These are phyloP conservation scores for Solanum aculeatissimum DNA, from an alignment of 305 asterid species.

Conservation along the genomic window DNA sequence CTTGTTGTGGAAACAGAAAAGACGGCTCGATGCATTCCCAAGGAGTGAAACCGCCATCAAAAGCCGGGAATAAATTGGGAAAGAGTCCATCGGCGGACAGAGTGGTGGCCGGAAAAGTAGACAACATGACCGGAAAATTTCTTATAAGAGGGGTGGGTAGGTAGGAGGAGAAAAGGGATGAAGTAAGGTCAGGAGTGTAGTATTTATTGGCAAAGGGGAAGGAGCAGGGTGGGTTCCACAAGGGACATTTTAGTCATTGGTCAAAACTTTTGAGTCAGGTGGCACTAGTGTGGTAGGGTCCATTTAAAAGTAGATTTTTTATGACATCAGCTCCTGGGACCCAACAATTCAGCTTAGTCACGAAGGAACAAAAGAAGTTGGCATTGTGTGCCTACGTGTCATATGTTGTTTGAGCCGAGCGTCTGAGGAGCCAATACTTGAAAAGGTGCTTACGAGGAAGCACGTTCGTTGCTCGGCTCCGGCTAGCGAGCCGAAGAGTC, in stretches of 20 bases:
- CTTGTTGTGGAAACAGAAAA: constrained; percentile 8
- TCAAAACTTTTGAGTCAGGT: constrained; percentile 53
- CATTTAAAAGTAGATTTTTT: neutral
- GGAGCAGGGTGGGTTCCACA: constrained; percentile 14
- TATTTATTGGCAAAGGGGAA: constrained; percentile 28
- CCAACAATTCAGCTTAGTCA: constrained; percentile 1
- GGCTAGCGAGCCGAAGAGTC: neutral
- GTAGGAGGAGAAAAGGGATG: constrained; percentile 73
- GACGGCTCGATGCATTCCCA: constrained; percentile 34
- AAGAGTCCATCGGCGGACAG: constrained; percentile 18
- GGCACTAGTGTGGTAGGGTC: constrained; percentile 42
- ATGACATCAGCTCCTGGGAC: constrained; percentile 16
- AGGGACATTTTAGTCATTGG: constrained; percentile 25
- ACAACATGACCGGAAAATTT: constrained; percentile 37
- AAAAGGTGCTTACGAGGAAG: neutral
- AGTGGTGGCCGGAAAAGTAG: constrained; percentile 29
- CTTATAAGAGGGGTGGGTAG: constrained; percentile 17
- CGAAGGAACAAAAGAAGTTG: constrained; percentile 12
- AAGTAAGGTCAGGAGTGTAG: constrained; percentile 23
- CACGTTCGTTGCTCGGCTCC: neutral
- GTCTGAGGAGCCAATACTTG: constrained; percentile 8
- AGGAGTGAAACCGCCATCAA: constrained; percentile 36
- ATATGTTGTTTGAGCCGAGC: neutral
- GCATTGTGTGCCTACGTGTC: constrained; percentile 18
- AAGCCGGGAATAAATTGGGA: constrained; percentile 26